These are phyloP conservation scores for Lentinula lateritia DNA, from an alignment of 768 basidiomycete genomes.

Conservation along the genomic window DNA sequence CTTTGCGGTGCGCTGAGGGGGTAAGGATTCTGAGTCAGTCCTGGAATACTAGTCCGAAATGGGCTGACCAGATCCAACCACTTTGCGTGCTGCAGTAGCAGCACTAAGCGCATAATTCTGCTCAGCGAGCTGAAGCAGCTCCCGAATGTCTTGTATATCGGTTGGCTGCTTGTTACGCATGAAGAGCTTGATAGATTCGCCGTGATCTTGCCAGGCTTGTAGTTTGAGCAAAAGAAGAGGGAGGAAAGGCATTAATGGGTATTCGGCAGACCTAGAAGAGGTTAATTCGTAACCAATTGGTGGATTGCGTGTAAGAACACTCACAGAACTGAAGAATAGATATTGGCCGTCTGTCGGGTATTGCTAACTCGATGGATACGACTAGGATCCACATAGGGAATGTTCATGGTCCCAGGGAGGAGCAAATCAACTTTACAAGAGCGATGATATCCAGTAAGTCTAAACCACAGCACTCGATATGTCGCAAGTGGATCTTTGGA, in stretches of 20 bases:
- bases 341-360: too few relatives aligned
- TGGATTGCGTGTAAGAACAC: too few relatives aligned
- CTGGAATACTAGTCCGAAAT: too few relatives aligned
- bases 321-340: background rate
- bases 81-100: background rate
- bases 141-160: conserved; percentile 35
- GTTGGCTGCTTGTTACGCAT: conserved; percentile 30
- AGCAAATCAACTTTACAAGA: conserved; percentile 36
- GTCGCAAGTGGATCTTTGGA: conserved; percentile 32
- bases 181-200: conserved; percentile 20
- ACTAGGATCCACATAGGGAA: conserved; percentile 23
- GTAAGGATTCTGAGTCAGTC: background rate
- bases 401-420: conserved; percentile 28
- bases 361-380: conserved; percentile 13
- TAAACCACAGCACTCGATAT: conserved; percentile 37
- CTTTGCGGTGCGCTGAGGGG: background rate
- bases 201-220: conserved; percentile 37
- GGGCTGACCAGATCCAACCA: background rate
- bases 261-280: background rate
- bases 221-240: conserved; percentile 35
- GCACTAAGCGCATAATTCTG: conserved; percentile 12
- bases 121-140: conserved; percentile 33
- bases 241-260: conserved; percentile 32
- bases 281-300: too few relatives aligned
- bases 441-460: conserved; percentile 15